Evolutionary conservation across 331 rosid genomes (phyloP).

Genomic region (Rhamnella rubrinervis): DNA sequence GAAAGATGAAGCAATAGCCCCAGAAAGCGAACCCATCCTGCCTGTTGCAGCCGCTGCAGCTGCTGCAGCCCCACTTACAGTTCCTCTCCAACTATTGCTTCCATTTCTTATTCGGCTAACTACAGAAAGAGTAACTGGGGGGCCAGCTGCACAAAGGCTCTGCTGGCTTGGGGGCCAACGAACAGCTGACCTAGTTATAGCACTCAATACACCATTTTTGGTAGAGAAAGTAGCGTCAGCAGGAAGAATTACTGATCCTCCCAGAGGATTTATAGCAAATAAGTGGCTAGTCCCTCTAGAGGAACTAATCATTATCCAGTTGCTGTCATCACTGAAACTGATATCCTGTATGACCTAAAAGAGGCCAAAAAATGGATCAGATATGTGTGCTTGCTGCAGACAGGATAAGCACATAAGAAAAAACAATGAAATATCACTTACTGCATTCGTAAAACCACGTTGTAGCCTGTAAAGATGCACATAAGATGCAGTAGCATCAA

Average conservation of each 20-base stretch:
- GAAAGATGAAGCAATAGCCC: slow-evolving; percentile 86
- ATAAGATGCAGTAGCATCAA: slow-evolving; percentile 48
- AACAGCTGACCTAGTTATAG: slow-evolving; percentile 36
- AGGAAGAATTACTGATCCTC: slow-evolving; percentile 66
- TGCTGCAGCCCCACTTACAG: slow-evolving; percentile 97
- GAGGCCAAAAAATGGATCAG: slow-evolving; percentile 12
- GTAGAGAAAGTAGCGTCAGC: slow-evolving; percentile 43
- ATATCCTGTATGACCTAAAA: slow-evolving; percentile 93
- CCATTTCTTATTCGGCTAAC: slow-evolving; percentile 86
- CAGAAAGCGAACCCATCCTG: slow-evolving; percentile 53
- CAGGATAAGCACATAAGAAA: neutral
- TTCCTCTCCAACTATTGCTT: slow-evolving; percentile 80
- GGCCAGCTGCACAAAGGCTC: slow-evolving; percentile 45
- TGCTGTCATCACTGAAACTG: slow-evolving; percentile 92
- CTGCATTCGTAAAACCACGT: slow-evolving; percentile 94
- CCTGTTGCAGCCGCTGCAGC: slow-evolving; percentile 99
- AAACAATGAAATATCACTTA: slow-evolving; percentile 31
- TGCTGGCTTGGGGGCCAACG: slow-evolving; percentile 46
- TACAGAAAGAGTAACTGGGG: slow-evolving; percentile 76
- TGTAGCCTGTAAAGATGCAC: slow-evolving; percentile 86
- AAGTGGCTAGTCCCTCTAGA: slow-evolving; percentile 95
- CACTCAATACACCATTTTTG: slow-evolving; percentile 43
- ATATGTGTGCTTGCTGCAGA: neutral
- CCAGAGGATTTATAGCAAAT: slow-evolving; percentile 87
- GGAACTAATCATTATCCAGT: slow-evolving; percentile 98